Base-by-base conservation (phyloP, 176 grass and related monocot species). In the Oryza coarctata region DNA sequence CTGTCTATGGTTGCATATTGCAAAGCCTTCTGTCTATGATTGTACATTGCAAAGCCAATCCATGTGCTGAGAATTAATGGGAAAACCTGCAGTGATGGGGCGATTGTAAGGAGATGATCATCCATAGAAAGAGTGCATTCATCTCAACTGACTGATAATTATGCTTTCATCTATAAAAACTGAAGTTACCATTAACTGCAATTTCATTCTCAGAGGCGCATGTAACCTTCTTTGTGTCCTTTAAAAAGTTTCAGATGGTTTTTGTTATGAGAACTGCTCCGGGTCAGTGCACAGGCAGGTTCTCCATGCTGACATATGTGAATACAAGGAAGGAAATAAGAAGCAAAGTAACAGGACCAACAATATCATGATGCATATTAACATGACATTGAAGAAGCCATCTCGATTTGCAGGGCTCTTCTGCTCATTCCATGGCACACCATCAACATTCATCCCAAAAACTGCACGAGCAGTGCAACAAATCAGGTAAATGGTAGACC, bases 361-460 rank as follows among this genome's bases (percentile, higher is more conserved):
- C 44, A 94, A 73, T 49, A 98, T 88, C 9, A 30, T 73, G 22
- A 40, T 75, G 2, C 95, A 98, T 41, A 94, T 79, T 34, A 98
- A 60, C 95, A 98, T 91, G 36, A 94, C 95, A 74, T 93, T 98
- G 74, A 92, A 73, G 79, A 98, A 98, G 5, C 95, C 95, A 22
- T 90, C 90, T n/a, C 80, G 31, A 70, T 91, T 79, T 57, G 86
- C 70, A 36, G 92, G 95, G 67, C 86, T 82, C 27, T 88, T 98
- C 84, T 94, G 95, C 32, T 65, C 83, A 11, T 90, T 98, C 95
- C 95, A 94, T 3, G 92, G 92, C 74, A 98, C 92, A 36, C 95
- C 95, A 15, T 92, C 95, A 28, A 97, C 95, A 63, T 97, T 97
- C 95, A 97, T 97, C 31, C 95, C 95, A 32, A 97, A 97, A 65